A percentile compares a stretch with the other conserved stretches of the same genome.
phyloP scores from a whole-genome alignment of 345 rosid genomes.

The Eucalyptus pumila region DNA sequence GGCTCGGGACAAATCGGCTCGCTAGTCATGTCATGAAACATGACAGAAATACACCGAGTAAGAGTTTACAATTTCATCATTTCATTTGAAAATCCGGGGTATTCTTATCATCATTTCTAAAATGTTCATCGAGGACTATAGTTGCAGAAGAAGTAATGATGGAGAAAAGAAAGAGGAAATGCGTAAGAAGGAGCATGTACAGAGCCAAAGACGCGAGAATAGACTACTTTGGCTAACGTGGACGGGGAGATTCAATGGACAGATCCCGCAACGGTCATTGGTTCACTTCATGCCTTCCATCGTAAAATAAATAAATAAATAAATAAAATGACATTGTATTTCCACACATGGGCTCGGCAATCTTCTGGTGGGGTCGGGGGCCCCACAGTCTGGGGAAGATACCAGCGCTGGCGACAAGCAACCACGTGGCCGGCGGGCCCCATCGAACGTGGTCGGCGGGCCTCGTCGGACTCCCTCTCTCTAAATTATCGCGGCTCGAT shows the following conservation, averaged over 20 bases:
- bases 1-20: neutral
- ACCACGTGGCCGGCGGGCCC: neutral
- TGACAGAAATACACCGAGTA: accelerated
- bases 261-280: neutral
- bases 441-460: neutral
- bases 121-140: neutral
- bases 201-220: neutral
- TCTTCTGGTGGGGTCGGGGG: neutral
- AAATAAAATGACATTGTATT: too few relatives aligned
- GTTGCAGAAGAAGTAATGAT: neutral
- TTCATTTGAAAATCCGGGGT: neutral
- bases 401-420: neutral
- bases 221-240: neutral
- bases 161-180: neutral
- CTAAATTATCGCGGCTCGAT: neutral
- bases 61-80: neutral
- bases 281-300: neutral
- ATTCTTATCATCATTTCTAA: neutral
- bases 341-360: neutral
- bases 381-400: neutral
- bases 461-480: neutral
- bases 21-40: neutral
- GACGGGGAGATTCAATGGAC: neutral
- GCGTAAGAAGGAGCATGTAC: neutral
- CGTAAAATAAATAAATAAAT: too few relatives aligned